Evolutionary conservation across 2,329 filamentous ascomycete genomes (phyloP).

Genomic region (Spiromastix sp.): DNA sequence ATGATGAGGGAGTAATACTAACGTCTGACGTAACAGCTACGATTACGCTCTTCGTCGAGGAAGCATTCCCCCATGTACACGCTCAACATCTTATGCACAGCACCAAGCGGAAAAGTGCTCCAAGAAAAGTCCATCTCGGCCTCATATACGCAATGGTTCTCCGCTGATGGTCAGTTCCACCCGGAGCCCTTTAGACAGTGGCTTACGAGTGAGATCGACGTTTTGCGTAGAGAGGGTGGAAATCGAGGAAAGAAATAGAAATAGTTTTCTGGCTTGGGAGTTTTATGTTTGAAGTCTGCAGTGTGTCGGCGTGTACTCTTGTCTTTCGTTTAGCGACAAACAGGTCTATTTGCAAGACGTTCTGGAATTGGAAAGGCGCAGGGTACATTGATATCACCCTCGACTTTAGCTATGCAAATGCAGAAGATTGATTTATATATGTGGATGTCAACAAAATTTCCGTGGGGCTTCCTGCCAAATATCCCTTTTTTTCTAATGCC

Average conservation of each 20-base stretch:
- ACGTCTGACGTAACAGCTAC: conserved; percentile 1
- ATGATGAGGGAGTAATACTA: too few species aligned
- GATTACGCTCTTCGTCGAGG: conserved; percentile 62
- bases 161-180: conserved; percentile 47
- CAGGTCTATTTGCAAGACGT: too few species aligned
- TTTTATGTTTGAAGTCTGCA: not conserved
- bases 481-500: too few species aligned
- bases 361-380: too few species aligned
- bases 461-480: too few species aligned
- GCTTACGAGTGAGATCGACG: conserved; percentile 47
- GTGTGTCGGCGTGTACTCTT: not conserved
- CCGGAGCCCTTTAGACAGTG: conserved; percentile 52
- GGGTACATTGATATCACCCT: too few species aligned
- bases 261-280: not conserved
- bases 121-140: conserved; percentile 42
- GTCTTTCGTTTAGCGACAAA: too few species aligned
- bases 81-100: conserved; percentile 48
- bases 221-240: conserved; percentile 30
- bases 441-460: too few species aligned
- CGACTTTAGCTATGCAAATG: too few species aligned
- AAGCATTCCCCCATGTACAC: conserved; percentile 79
- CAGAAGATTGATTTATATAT: too few species aligned
- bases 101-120: conserved; percentile 27
- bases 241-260: not conserved
- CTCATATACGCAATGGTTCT: conserved; percentile 53